Conservation (phyloP, 768 basidiomycete genomes). For the Leccinum uliginosum region DNA sequence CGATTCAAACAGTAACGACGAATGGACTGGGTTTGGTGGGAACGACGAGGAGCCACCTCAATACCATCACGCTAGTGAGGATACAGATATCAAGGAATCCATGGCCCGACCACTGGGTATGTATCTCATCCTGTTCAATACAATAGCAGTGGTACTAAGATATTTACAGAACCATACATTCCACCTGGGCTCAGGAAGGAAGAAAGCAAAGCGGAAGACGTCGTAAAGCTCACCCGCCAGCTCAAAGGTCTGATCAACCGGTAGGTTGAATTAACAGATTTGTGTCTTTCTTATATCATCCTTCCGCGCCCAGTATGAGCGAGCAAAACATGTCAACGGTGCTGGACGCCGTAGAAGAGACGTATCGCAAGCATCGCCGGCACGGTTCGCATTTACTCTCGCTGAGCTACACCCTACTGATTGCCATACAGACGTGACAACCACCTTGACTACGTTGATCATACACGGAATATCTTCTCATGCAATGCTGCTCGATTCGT, state of each 20-base stretch:
- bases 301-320: constrained; percentile 56
- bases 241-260: constrained; percentile 87
- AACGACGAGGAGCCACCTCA: background rate
- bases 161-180: constrained; percentile 53
- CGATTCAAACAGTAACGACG: constrained; percentile 23
- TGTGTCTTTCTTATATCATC: background rate
- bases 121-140: constrained; percentile 2
- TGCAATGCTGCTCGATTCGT: constrained; percentile 81
- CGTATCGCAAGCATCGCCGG: constrained; percentile 72
- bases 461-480: constrained; percentile 77
- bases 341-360: constrained; percentile 64
- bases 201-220: constrained; percentile 35
- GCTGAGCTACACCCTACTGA: constrained; percentile 6
- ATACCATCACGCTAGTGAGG: background rate
- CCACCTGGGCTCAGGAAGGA: constrained; percentile 71
- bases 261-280: constrained; percentile 34
- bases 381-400: constrained; percentile 51
- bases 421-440: constrained; percentile 65
- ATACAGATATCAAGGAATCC: background rate
- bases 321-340: constrained; percentile 85
- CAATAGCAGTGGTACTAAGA: background rate
- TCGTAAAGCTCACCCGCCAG: constrained; percentile 62
- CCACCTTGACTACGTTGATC: constrained; percentile 69
- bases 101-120: constrained; percentile 10
- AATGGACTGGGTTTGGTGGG: constrained; percentile 37